phyloP scores from a whole-genome alignment of 768 basidiomycete species.

The Boletus vermiculosoides region DNA sequence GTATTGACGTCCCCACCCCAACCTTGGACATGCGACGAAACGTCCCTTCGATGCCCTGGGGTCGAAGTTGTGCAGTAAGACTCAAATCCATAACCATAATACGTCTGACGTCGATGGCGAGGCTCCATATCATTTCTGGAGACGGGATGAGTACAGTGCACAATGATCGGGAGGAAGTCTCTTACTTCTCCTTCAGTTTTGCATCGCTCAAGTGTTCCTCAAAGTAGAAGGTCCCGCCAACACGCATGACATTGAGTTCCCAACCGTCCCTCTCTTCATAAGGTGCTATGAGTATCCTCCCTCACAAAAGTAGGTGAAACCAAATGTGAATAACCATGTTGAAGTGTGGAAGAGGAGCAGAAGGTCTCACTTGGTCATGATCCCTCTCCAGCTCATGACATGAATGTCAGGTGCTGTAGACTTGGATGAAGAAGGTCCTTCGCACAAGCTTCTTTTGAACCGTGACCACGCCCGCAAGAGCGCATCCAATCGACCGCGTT shows the following conservation, averaged over 20 bases:
- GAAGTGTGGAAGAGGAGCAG: neutral
- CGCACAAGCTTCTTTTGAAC: conserved; percentile 37
- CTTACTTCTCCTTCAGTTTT: conserved; percentile 64
- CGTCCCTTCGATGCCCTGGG: conserved; percentile 21
- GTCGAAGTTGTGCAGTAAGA: conserved; percentile 69
- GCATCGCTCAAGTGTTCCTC: conserved; percentile 68
- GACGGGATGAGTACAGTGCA: conserved; percentile 1
- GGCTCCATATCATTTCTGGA: conserved; percentile 64
- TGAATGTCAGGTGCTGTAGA: conserved; percentile 42
- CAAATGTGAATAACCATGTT: conserved; percentile 11
- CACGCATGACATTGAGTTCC: conserved; percentile 80
- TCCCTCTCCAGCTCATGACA: conserved; percentile 74
- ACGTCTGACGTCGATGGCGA: conserved; percentile 61
- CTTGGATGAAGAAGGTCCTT: conserved; percentile 29
- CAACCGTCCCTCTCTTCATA: conserved; percentile 80
- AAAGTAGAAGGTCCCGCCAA: conserved; percentile 68
- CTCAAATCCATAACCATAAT: conserved; percentile 89
- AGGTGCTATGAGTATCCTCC: conserved; percentile 75
- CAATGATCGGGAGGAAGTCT: neutral
- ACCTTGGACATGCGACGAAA: conserved; percentile 37
- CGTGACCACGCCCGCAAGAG: conserved; percentile 59
- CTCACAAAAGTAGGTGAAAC: conserved; percentile 34
- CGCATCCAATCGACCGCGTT: conserved; percentile 63
- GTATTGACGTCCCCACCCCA: conserved; percentile 86
- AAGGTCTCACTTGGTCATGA: conserved; percentile 72